Evolutionary conservation across 495 filamentous ascomycete genomes (phyloP).

Genomic region (Aspergillus heteromorphus): DNA sequence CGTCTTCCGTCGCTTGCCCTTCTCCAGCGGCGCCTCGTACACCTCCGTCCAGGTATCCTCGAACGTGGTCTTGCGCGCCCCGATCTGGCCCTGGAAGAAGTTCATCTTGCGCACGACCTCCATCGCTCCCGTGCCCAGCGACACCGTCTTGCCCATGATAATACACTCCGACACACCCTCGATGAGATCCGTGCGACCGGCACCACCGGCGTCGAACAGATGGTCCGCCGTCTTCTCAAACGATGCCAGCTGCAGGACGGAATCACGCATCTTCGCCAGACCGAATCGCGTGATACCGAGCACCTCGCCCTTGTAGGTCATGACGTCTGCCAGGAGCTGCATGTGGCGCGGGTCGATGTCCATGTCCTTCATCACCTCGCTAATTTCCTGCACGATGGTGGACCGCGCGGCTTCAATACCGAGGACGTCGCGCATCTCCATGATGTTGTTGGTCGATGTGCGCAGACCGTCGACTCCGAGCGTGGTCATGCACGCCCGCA

Average conservation of each 20-base stretch:
- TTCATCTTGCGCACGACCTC: constrained; percentile 74
- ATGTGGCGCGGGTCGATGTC: constrained; percentile 97
- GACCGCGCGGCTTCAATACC: constrained; percentile 91
- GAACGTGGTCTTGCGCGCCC: constrained; percentile 61
- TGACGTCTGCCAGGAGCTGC: constrained; percentile 96
- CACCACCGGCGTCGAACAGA: constrained; percentile 88
- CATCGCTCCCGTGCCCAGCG: constrained; percentile 86
- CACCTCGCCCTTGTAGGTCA: constrained; percentile 98
- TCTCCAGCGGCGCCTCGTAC: constrained; percentile 21
- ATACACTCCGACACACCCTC: constrained; percentile 96
- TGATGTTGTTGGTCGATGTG: constrained; percentile 77
- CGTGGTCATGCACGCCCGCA: constrained; percentile 85
- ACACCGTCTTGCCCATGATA: constrained; percentile 94
- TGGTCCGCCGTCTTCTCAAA: constrained; percentile 99
- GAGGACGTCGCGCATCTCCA: constrained; percentile 87
- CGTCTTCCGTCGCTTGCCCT: constrained; percentile 17
- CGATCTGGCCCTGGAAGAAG: constrained; percentile 59
- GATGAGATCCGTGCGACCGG: constrained; percentile 81
- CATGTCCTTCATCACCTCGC: constrained; percentile 82
- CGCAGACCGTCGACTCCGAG: constrained; percentile 72
- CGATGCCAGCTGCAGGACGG: constrained; percentile 86
- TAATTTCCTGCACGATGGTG: constrained; percentile 79
- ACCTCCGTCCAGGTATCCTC: constrained; percentile 64
- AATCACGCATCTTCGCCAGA: constrained; percentile 93
- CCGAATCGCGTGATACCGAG: constrained; percentile 98